These are phyloP conservation scores for Lycium ferocissimum DNA, from an alignment of 257 asterid genomes.

Conservation along the genomic window DNA sequence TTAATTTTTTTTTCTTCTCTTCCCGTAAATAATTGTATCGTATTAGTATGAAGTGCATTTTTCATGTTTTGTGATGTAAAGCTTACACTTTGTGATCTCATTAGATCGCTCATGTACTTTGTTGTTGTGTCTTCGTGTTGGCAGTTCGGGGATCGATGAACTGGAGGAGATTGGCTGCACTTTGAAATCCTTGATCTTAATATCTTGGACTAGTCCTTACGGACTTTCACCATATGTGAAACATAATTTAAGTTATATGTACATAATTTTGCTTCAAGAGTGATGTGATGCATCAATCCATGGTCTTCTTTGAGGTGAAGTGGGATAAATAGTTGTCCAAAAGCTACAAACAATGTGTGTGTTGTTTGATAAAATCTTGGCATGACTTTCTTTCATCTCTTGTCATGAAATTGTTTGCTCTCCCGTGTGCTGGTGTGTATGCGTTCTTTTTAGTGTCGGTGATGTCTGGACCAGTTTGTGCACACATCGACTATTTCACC, in stretches of 20 bases:
- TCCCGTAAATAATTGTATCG: background rate
- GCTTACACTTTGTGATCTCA: background rate
- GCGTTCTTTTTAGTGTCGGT: no score
- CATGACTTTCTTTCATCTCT: background rate
- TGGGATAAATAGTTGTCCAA: background rate
- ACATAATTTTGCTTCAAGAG: slow-evolving; percentile 24
- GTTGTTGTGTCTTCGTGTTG: slow-evolving; percentile 3
- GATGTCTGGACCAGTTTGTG: no score
- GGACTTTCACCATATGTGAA: background rate
- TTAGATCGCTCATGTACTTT: background rate
- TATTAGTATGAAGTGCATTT: background rate
- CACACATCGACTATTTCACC: no score
- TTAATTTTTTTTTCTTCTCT: background rate
- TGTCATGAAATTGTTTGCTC: background rate
- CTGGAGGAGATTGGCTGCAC: slow-evolving; percentile 87
- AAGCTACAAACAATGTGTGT: background rate
- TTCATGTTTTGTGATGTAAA: slow-evolving; percentile 10
- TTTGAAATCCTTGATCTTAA: slow-evolving; percentile 61
- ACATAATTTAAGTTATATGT: slow-evolving; percentile 9
- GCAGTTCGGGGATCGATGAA: slow-evolving; percentile 71
- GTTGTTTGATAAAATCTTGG: slow-evolving; percentile 10
- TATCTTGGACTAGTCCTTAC: background rate
- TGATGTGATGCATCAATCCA: background rate
- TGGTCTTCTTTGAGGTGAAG: slow-evolving; percentile 8
- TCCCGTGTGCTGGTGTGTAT: background rate